Base-by-base conservation (phyloP, 345 rosid genomes). In the Cardamine chenopodiifolia region DNA sequence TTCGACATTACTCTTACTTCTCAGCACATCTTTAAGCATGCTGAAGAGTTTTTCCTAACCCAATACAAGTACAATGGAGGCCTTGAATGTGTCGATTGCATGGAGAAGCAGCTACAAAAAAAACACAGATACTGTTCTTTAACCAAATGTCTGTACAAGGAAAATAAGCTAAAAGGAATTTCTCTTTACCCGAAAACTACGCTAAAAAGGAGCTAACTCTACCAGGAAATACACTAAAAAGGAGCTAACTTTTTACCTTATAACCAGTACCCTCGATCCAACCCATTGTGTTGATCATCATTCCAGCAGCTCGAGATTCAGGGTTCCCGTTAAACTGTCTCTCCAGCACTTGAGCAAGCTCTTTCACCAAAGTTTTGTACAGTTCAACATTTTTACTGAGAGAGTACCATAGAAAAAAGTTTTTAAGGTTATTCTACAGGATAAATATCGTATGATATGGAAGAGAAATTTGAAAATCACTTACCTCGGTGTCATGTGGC, bases 31-130 rank as follows among this genome's bases (percentile, higher is more conserved):
- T 67, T 83, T 88, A 31, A 90, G 93, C 93, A 87, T 85, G 86
- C 98, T 95, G 86, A 89, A 95, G 68, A 95, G 97, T 71, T 95
- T 92, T 82, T 92, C 97, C 89, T 95, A 93, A 72, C 97, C 97
- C 78, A 95, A 77, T 64, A 90, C 99, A 82, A 92, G 80, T 70
- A 95, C 93, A 58, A 95, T 97, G 37, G 90, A 86, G 68, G 90
- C 97, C 44, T 78, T 90, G 82, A 95, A 90, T 65, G 89, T 78
- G 73, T 86, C 86, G 26, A 92, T 89, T 25, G 97, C 91, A 37
- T 89, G 97, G 28, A 85, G 93, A 66, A 95, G 84, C 83, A 95
- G 74, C 95, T 90, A 92, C 82, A 71, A 67, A 34, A 74, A 53
- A 69, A 23, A 55, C n/a, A 5, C 66, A 31, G 15, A 81, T 19